These are phyloP conservation scores for Dendrobium catenatum DNA, from an alignment of 106 monocot species.

Conservation along the genomic window DNA sequence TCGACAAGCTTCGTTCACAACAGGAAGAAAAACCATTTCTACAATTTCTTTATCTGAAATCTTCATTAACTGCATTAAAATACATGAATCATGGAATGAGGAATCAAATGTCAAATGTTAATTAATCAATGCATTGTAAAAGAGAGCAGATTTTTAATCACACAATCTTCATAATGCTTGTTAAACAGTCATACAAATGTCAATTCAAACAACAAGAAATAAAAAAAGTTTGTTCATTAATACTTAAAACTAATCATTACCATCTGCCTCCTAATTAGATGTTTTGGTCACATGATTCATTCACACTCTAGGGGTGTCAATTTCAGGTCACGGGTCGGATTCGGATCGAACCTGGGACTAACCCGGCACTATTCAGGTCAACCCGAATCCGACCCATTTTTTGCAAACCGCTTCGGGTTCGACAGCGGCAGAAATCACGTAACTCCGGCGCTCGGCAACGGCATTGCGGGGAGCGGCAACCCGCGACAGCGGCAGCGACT, in stretches of 20 bases:
- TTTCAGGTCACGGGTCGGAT: too few species aligned
- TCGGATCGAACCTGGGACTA: too few species aligned
- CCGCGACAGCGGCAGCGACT: too few species aligned
- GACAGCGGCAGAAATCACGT: too few species aligned
- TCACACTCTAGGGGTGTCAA: not conserved
- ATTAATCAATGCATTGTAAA: not conserved
- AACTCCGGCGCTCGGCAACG: too few species aligned
- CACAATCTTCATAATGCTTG: not conserved
- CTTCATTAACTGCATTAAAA: slow-evolving; percentile 44
- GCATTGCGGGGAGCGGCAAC: too few species aligned
- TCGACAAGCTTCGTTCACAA: slow-evolving; percentile 68
- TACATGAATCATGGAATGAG: not conserved
- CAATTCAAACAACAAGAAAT: not conserved
- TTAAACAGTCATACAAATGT: not conserved
- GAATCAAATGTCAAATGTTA: not conserved
- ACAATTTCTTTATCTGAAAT: slow-evolving; percentile 50
- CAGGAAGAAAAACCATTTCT: slow-evolving; percentile 69
- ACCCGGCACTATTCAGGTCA: too few species aligned
- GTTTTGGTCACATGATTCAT: not conserved
- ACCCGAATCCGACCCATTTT: too few species aligned
- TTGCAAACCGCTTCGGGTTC: too few species aligned
- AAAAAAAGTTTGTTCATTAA: not conserved
- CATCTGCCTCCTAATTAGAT: not conserved
- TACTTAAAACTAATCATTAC: not conserved
- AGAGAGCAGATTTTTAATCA: not conserved